phyloP scores from a whole-genome alignment of 2,329 filamentous ascomycete species.

The Alternaria alternata region DNA sequence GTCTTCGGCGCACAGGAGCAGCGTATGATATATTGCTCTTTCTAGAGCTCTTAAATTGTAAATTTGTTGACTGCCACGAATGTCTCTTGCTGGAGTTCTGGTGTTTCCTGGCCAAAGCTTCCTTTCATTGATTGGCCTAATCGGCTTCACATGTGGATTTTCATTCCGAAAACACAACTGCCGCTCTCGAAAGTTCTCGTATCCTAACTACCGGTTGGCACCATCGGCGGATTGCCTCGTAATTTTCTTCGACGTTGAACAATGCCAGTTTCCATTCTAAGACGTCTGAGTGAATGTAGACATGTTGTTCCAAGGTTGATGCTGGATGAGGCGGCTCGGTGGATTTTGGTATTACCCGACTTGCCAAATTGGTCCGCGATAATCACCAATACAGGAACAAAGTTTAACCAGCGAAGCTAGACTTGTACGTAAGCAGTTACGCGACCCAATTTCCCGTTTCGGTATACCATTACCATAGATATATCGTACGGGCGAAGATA shows the following conservation, averaged over 20 bases:
- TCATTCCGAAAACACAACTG: background rate
- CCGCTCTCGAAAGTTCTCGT: background rate
- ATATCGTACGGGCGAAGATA: background rate
- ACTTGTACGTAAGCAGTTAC: background rate
- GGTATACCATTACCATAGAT: background rate
- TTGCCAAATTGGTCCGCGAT: slow-evolving; percentile 3
- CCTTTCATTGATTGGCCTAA: background rate
- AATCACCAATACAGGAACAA: background rate
- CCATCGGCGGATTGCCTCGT: background rate
- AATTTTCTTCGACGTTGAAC: background rate
- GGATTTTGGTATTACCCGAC: slow-evolving; percentile 6
- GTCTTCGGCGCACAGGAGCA: background rate
- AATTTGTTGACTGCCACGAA: background rate
- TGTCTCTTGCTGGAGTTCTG: background rate
- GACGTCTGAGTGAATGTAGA: background rate
- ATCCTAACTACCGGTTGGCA: background rate
- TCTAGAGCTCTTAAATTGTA: background rate
- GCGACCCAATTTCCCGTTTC: background rate
- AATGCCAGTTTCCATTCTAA: background rate
- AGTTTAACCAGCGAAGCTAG: background rate
- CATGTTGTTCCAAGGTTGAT: background rate
- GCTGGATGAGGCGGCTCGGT: background rate
- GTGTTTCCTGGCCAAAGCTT: background rate
- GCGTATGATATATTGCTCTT: background rate
- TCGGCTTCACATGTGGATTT: background rate